Base-by-base conservation (phyloP, 352 stramenopile genomes). In the Phytophthora europaea region DNA sequence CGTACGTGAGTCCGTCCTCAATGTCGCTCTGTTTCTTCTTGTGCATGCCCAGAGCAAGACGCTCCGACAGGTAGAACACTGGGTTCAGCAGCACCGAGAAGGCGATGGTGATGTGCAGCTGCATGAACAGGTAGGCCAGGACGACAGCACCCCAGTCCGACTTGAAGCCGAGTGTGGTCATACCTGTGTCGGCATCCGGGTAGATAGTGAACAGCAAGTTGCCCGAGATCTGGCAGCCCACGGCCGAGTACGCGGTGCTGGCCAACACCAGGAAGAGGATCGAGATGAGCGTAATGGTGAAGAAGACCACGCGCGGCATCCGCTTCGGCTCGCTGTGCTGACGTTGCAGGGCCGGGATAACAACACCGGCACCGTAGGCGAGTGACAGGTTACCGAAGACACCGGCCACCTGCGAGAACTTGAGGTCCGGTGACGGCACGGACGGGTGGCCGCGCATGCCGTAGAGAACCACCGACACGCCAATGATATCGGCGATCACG, bases 1-100 rank as follows among this genome's bases (percentile, higher is more conserved):
- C 57, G 47, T 82, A 82, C 22, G 60, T 72, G 55, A 80, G 48
- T 8, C 55, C 67, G 63, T 80, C 70, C 59, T 81, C 78, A 6
- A 82, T 72, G 38, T 83, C 76, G 9, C 72, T 59, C 10, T 51
- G 18, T 33, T 73, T 76, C 55, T 71, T 77, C 78, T 88, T 74
- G 78, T 90, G 82, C 81, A 92, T 87, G 12, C 81, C 81, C 5
- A 77, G 59, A 1, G 68, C 7, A 13, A 73, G 1, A 16, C 70
- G 70, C 40, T 77, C 70, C 22, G 52, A 28, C 34, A 92, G 70
- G 76, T 84, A 92, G 56, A 92, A 87, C 15, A 79, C 76, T 16
- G 84, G 84, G 65, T 86, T 82, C 26, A 89, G 54, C 38, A 92
- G 74, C n/a, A 90, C 81, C 22, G 81, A 79, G 52, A 90, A 92